Base-by-base conservation (phyloP, 1,284 basidiomycete genomes). In the Trichosporon inkin region DNA sequence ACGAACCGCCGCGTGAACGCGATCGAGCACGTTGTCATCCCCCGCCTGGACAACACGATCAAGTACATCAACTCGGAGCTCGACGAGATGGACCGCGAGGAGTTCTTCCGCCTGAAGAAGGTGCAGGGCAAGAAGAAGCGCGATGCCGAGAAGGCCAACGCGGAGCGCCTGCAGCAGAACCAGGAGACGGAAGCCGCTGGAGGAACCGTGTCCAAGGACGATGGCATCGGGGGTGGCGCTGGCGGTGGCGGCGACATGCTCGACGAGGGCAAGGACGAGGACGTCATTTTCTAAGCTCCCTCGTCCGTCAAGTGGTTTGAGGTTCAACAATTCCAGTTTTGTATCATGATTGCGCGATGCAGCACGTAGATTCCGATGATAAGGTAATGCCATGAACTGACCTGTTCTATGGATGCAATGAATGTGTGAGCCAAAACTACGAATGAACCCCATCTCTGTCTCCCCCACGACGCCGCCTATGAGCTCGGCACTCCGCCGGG, bases 1-100 rank as follows among this genome's bases (percentile, higher is more conserved):
- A 99, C 96, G 28, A 99, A 98, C 78, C 88, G 96, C 49, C 87
- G 96, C 66, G 96, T 99, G 35, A 99, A 99, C 72, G 96, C 96
- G 4, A 96, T 99, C 70, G 96, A 99, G 75, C 92, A 99, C 76
- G 88, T 99, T 68, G 84, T 99, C 71, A 98, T 99, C 61, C 96
- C 96, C 13, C 84, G 88, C 53, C 81, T 99, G 51, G 95, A 98
- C 62, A 98, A 99, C 78, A 99, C 96, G 6, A 92, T 99, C 82
- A 91, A 89, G 71, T 97, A 96, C 77, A 95, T 97, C 74, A 84
- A 92, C 70, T 94, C 91, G n/a, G 92, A 95, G 78, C 80, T 97
- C 60, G 93, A 97, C 70, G 93, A 97, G 79, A 95, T 95, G 90
- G 93, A 97, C 79, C 84, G 93, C 68, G 93, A 97, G 77, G 93